A percentile compares a stretch with the other conserved stretches of the same genome.
phyloP scores from a whole-genome alignment of 768 basidiomycete species.

The Obba rivulosa region DNA sequence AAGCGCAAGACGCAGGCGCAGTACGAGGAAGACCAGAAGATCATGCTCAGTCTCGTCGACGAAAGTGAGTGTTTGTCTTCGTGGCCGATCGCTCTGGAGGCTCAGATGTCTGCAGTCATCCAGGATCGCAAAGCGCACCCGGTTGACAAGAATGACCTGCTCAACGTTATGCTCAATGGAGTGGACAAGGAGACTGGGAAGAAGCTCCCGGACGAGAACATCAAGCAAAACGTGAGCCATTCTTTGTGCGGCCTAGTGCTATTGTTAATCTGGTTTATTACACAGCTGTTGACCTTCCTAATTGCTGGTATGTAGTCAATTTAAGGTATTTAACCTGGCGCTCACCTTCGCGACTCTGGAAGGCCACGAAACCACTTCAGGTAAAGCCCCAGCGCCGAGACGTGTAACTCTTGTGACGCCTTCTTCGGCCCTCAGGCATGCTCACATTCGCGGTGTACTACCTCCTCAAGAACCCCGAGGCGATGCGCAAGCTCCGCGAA shows the following conservation, averaged over 20 bases:
- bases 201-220: conserved; percentile 34
- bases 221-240: conserved; percentile 33
- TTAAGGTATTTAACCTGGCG: background rate
- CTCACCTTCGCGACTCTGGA: too few relatives aligned
- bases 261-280: background rate
- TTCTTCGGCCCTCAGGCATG: conserved; percentile 17
- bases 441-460: conserved; percentile 39
- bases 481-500: conserved; percentile 37
- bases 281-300: conserved; percentile 45
- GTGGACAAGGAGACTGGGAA: conserved; percentile 40
- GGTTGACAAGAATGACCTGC: conserved; percentile 36
- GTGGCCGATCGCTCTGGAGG: background rate
- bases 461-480: conserved; percentile 37
- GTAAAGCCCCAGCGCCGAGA: conserved; percentile 17
- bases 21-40: conserved; percentile 34
- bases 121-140: conserved; percentile 32
- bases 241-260: background rate
- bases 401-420: too few relatives aligned
- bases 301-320: conserved; percentile 32
- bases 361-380: conserved; percentile 35
- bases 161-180: conserved; percentile 39
- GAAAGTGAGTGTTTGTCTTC: conserved; percentile 24
- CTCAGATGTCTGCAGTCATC: conserved; percentile 25
- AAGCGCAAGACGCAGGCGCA: conserved; percentile 31
- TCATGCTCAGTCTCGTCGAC: conserved; percentile 34